These are phyloP conservation scores for Carex parvula DNA, from an alignment of 176 grass and related monocot species.

Conservation along the genomic window DNA sequence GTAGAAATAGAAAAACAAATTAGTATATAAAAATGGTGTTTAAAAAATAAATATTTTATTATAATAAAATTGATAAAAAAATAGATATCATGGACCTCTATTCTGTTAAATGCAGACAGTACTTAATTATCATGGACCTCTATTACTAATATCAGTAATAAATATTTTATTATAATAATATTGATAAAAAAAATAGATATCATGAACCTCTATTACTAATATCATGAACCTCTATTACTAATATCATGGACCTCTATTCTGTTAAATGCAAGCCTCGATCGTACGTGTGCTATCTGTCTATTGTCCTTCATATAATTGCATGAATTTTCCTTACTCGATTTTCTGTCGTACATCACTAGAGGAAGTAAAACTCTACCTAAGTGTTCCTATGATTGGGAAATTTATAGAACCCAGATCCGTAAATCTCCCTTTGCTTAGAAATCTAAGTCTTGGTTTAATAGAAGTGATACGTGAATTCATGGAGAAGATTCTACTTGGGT, in stretches of 20 bases:
- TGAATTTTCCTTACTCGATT: neutral
- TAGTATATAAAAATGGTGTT: no score
- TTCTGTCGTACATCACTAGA: neutral
- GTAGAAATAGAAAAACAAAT: no score
- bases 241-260: neutral
- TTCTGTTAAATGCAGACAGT: no score
- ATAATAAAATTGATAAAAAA: no score
- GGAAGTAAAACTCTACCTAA: neutral
- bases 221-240: neutral
- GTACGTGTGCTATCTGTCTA: neutral
- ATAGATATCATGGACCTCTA: neutral
- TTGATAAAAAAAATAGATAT: no score
- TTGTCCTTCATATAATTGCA: no score
- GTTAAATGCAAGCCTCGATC: neutral
- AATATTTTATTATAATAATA: no score
- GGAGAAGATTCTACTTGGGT: neutral
- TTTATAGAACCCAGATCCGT: neutral
- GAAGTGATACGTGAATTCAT: neutral
- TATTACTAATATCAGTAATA: neutral
- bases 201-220: neutral
- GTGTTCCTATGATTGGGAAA: neutral
- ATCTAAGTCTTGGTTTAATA: neutral
- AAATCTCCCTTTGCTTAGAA: neutral
- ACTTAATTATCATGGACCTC: no score
- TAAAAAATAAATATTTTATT: no score